Percentiles rank a stretch among this genome's conserved stretches.
phyloP scores from a whole-genome alignment of 805 yeast species.

The Isabelozyma rhagii region DNA sequence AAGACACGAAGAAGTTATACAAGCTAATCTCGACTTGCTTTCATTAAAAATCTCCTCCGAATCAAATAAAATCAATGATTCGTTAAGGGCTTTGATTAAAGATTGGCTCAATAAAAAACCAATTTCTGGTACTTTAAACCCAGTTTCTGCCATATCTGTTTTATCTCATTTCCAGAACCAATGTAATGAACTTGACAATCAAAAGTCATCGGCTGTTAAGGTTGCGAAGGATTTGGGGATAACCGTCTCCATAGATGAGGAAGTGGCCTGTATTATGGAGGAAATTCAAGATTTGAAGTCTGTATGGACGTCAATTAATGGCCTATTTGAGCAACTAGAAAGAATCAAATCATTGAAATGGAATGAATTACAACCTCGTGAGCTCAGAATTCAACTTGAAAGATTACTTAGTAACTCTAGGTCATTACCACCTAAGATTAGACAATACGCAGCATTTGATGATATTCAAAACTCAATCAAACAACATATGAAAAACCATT shows the following conservation, averaged over 20 bases:
- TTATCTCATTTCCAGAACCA: conserved; percentile 24
- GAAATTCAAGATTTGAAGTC: conserved; percentile 56
- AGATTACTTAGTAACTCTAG: conserved; percentile 45
- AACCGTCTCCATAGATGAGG: conserved; percentile 20
- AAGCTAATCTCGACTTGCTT: conserved; percentile 41
- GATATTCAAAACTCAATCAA: conserved; percentile 49
- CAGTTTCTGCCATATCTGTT: conserved; percentile 41
- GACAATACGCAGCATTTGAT: conserved; percentile 70
- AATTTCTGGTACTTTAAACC: conserved; percentile 36
- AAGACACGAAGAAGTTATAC: conserved; percentile 33
- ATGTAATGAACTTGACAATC: conserved; percentile 7
- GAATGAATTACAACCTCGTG: conserved; percentile 44
- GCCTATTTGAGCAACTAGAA: conserved; percentile 46
- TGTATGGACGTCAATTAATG: conserved; percentile 63
- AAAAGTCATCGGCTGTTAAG: conserved; percentile 1
- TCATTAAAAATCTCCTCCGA: conserved; percentile 41
- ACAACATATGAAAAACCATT: conserved; percentile 31
- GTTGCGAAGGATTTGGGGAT: conserved; percentile 5
- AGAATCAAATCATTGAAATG: conserved; percentile 45
- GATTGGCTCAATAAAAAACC: conserved; percentile 54
- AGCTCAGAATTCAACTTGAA: conserved; percentile 48
- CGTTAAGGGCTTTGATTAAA: conserved; percentile 22
- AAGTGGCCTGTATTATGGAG: conserved; percentile 28
- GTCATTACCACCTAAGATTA: conserved; percentile 52
- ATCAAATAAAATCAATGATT: conserved; percentile 28